Conservation (phyloP, 179 eudicot species). For the Gypsophila paniculata region DNA sequence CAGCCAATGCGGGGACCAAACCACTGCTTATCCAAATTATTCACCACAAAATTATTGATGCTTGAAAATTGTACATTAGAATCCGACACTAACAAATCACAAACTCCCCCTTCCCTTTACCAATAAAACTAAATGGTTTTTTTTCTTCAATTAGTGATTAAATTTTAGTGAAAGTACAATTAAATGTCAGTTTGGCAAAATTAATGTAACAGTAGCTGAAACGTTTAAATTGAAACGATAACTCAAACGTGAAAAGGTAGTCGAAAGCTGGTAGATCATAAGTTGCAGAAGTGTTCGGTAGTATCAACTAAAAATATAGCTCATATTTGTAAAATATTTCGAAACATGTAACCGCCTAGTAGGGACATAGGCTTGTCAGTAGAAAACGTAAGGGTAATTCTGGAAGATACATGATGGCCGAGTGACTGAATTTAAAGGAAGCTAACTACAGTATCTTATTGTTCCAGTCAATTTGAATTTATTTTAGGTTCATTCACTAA, state of each 20-base stretch:
- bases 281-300: neutral
- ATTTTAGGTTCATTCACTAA: neutral
- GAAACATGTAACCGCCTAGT: neutral
- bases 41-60: conserved; percentile 9
- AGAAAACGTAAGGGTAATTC: neutral
- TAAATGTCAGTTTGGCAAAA: neutral
- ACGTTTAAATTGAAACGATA: neutral
- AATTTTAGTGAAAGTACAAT: neutral
- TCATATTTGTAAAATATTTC: neutral
- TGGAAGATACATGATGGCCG: neutral
- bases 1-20: conserved; percentile 89
- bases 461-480: neutral
- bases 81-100: neutral
- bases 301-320: neutral
- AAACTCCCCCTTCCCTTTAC: neutral
- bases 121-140: neutral
- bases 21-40: conserved; percentile 48
- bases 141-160: neutral
- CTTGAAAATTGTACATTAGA: neutral
- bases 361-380: neutral
- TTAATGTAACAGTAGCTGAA: neutral
- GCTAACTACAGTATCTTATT: neutral
- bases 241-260: neutral
- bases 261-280: neutral
- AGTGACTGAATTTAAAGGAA: neutral